Evolutionary conservation across 106 monocot genomes (phyloP), one percentile per base, ranked within the genome.

Genomic region (Chionographis japonica): DNA sequence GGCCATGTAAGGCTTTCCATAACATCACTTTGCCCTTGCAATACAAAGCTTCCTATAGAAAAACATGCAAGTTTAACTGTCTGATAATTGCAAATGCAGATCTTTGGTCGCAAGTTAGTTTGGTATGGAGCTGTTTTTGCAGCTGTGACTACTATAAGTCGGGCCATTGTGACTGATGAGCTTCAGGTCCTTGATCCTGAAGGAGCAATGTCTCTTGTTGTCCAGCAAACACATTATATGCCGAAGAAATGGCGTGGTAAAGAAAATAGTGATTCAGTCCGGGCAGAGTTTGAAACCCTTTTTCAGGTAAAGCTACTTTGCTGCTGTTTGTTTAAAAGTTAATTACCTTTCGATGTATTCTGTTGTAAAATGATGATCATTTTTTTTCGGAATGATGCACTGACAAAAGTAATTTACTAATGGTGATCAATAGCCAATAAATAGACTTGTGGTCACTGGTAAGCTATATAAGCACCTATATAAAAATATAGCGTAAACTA

Each of bases 121-220:
- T 98, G 92, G 92, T 98, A 98, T 81, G 85, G 85, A 72, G 93
- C 90, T 70, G 78, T 98, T 37, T 93, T 98, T 77, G 90, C 90
- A 67, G 84, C 98, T 40, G 79, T 93, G 72, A 90, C 90, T 12
- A 93, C 98, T 60, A 77, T 98, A 50, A 87, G 90, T 75, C 79
- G 98, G 11, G 87, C 90, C 68, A 62, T 69, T 63, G 83, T 98
- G 36, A 56, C 78, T 58, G 87, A 93, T 79, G 98, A 98, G 12
- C 83, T 90, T 65, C 93, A 90, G 65, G 90, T 98, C 52, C 79
- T 87, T 79, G 87, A 98, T 74, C 80, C 87, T 20, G 79, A 83
- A 76, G 87, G 90, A 27, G 81, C 90, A 72, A 93, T 98, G 89
- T 76, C 90, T 56, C 83, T 88, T 58, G 87, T 85, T 72, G 85